Evolutionary conservation across 805 yeast species (phyloP).

Genomic region (Barnettozyma populi): DNA sequence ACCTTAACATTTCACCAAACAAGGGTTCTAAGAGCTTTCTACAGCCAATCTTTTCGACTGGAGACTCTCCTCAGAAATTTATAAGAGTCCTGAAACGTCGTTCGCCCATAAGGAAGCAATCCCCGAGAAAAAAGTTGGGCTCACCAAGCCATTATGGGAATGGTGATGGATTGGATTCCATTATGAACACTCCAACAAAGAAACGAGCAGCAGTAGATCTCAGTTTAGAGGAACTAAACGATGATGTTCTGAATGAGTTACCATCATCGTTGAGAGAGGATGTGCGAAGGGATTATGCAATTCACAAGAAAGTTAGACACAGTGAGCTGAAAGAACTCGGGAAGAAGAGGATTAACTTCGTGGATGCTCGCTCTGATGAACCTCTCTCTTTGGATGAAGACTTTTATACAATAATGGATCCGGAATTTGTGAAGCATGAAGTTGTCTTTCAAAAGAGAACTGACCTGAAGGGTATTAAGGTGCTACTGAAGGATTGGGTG

Average conservation of each 20-base stretch:
- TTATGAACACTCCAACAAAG: conserved; percentile 5
- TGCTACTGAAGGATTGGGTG: conserved; percentile 34
- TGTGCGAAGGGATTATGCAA: conserved; percentile 19
- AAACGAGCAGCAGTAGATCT: not conserved
- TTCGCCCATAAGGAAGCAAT: conserved; percentile 12
- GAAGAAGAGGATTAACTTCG: conserved; percentile 7
- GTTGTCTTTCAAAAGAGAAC: conserved; percentile 29
- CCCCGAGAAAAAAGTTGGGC: conserved; percentile 9
- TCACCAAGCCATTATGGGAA: not conserved
- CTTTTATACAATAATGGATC: not conserved
- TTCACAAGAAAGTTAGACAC: conserved; percentile 10
- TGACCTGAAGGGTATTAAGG: conserved; percentile 31
- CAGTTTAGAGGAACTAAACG: conserved; percentile 14
- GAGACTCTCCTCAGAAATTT: conserved; percentile 8
- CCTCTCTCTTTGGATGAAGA: not conserved
- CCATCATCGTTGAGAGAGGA: conserved; percentile 17
- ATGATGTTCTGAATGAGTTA: conserved; percentile 21
- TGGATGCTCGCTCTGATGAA: not conserved
- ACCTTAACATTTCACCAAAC: conserved; percentile 6
- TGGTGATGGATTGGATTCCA: not conserved
- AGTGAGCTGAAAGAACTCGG: conserved; percentile 12
- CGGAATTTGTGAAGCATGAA: not conserved
- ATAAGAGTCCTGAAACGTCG: conserved; percentile 15
- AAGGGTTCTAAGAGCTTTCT: conserved; percentile 17
- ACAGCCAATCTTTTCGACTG: conserved; percentile 20